A percentile compares a stretch with the other conserved stretches of the same genome.
Evolutionary conservation across 73 alveolate genomes (phyloP).

Genomic region (Blepharisma stoltei): DNA sequence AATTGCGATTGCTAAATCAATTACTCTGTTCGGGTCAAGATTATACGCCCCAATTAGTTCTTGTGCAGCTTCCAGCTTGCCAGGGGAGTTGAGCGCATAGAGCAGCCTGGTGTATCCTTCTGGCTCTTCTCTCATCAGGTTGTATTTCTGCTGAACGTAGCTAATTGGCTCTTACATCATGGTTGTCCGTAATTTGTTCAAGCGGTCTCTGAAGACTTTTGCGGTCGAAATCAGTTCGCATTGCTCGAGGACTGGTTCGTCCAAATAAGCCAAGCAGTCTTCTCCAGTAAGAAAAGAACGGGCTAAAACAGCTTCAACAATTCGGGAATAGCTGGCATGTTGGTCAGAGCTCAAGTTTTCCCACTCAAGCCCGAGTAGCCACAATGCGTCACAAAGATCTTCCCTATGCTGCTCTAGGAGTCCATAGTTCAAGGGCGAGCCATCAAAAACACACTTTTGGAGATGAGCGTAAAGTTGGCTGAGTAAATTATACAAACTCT

Average conservation of each 20-base stretch:
- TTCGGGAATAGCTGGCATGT: not conserved
- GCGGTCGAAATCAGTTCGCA: constrained; percentile 23
- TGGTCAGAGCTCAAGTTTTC: not conserved
- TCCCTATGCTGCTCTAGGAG: not conserved
- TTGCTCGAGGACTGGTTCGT: constrained; percentile 32
- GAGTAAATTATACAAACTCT: not conserved
- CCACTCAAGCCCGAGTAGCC: constrained; percentile 41
- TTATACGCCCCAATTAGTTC: constrained; percentile 74
- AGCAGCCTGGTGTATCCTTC: constrained; percentile 83
- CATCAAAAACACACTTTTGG: not conserved
- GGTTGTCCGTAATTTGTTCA: constrained; percentile 28
- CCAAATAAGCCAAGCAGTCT: constrained; percentile 26
- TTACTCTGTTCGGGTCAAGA: constrained; percentile 84
- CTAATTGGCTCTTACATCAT: constrained; percentile 26
- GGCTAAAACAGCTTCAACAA: constrained; percentile 18
- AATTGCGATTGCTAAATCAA: constrained; percentile 68
- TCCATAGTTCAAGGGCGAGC: not conserved
- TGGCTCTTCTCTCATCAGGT: constrained; percentile 83
- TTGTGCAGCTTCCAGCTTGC: constrained; percentile 34
- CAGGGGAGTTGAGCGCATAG: constrained; percentile 50
- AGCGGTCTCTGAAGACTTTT: constrained; percentile 27
- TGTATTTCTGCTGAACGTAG: constrained; percentile 76
- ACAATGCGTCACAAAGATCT: constrained; percentile 28
- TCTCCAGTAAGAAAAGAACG: constrained; percentile 8
- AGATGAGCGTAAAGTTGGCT: not conserved